Evolutionary conservation across 108 stramenopile species (phyloP).

Genomic region (Mediolabrus comicus): DNA sequence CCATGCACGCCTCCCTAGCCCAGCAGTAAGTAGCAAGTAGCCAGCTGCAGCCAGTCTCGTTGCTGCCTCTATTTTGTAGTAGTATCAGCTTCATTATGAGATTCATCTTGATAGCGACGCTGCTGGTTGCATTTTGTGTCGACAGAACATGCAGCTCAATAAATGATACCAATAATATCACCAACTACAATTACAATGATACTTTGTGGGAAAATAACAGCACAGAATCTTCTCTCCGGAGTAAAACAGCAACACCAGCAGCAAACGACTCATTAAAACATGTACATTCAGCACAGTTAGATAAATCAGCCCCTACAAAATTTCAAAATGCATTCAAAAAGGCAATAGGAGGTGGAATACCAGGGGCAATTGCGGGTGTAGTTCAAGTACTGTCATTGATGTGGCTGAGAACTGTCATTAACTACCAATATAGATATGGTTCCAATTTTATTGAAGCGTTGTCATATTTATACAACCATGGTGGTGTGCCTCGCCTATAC

Average conservation of each 20-base stretch:
- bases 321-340: conserved; percentile 52
- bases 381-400: conserved; percentile 86
- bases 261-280: neutral
- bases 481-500: conserved; percentile 93
- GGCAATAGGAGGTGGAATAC: conserved; percentile 85
- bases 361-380: conserved; percentile 87
- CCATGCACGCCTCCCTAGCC: too few species aligned
- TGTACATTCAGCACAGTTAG: neutral
- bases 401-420: conserved; percentile 92
- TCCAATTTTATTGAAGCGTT: conserved; percentile 70
- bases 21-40: too few species aligned
- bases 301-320: conserved; percentile 1
- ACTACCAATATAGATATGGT: conserved; percentile 96
- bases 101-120: neutral
- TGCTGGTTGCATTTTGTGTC: neutral
- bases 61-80: too few species aligned
- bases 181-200: neutral
- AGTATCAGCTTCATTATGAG: too few species aligned
- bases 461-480: conserved; percentile 69
- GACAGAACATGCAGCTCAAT: neutral
- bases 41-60: too few species aligned
- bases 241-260: neutral
- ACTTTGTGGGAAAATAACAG: neutral
- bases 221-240: neutral
- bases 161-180: neutral